Evolutionary conservation across 2,329 filamentous ascomycete genomes (phyloP).

Genomic region (Cyphellophora europaea): DNA sequence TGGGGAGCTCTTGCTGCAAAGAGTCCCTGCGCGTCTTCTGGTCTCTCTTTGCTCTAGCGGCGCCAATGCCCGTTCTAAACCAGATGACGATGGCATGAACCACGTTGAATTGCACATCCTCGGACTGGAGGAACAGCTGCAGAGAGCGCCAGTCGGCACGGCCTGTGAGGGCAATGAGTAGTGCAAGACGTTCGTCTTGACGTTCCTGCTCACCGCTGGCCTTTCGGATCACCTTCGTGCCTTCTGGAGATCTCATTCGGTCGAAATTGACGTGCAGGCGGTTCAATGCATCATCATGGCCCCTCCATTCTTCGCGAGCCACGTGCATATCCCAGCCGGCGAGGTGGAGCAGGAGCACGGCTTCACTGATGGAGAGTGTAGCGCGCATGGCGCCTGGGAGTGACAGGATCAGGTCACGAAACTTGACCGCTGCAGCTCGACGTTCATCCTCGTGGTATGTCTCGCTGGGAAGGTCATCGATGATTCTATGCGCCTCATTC

Average conservation of each 20-base stretch:
- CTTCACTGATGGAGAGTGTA: slow-evolving; percentile 3
- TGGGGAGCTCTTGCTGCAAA: background rate
- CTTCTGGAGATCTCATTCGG: background rate
- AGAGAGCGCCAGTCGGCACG: slow-evolving; percentile 10
- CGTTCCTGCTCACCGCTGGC: slow-evolving; percentile 1
- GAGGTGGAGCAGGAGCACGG: slow-evolving; percentile 7
- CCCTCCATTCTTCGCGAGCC: slow-evolving; percentile 1
- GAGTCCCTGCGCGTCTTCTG: background rate
- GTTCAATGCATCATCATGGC: background rate
- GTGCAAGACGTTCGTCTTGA: slow-evolving; percentile 11
- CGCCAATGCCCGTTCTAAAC: slow-evolving; percentile 4
- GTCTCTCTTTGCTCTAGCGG: background rate
- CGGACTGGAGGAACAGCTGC: slow-evolving; percentile 1
- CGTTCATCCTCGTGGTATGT: too few species aligned
- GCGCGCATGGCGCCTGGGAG: too few species aligned
- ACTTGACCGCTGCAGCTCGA: too few species aligned
- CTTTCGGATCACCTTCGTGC: background rate
- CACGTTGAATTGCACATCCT: slow-evolving; percentile 6
- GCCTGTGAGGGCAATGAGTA: slow-evolving; percentile 10
- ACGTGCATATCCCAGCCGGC: slow-evolving; percentile 4
- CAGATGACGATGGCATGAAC: slow-evolving; percentile 7
- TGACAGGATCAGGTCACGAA: too few species aligned
- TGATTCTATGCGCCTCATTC: too few species aligned
- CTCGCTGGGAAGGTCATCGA: too few species aligned
- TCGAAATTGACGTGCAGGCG: slow-evolving; percentile 2